Base-by-base conservation (phyloP, 768 basidiomycete genomes). In the Tephrocybe sp. region DNA sequence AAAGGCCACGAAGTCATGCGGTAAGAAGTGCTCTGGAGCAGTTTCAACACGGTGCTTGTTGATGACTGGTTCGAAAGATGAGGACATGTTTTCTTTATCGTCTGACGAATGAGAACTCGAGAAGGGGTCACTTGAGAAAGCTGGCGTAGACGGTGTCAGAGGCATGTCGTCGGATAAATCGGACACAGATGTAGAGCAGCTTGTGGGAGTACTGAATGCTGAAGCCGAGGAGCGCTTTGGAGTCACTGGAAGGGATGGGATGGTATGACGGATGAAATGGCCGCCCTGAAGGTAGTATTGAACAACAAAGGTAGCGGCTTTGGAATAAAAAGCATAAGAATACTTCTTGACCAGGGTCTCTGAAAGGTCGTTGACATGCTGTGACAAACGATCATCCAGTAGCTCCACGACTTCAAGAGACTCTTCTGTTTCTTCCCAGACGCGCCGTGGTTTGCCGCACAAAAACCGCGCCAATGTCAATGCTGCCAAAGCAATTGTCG, bases 271-370 rank as follows among this genome's bases (percentile, higher is more conserved):
- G 53, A 73, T 64, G 65, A 87, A 91, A 47, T 83, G 87, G 39
- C 85, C 85, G 44, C 94, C 95, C 62, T 89, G 83, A 43, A 98
- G 84, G 66, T 98, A 99, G 71, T 85, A 93, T 66, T 98, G 92
- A 32, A 94, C 85, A 54, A 93, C 92, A 65, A 92, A 84, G 19
- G 89, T 92, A 19, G 96, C 94, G 0, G 94, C 92, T 72, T 94
- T 95, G 43, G 92, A 93, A 72, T 96, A 98, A 73, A 95, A 97
- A 38, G 87, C 87, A 61, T 92, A 94, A 5, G 95, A 95, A 72
- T 99, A 98, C 74, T 99, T 99, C 76, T 95, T 93, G 65, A 98
- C 84, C 62, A 98, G 76, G n/a, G 89, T 94, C 68, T 96, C 89
- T 11, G 96, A 98, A 30, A 99, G 79, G 57, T 91, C 88, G 62